A percentile compares a stretch with the other conserved stretches of the same genome.
phyloP scores from a whole-genome alignment of 208 protist genomes.

The Leishmania major region DNA sequence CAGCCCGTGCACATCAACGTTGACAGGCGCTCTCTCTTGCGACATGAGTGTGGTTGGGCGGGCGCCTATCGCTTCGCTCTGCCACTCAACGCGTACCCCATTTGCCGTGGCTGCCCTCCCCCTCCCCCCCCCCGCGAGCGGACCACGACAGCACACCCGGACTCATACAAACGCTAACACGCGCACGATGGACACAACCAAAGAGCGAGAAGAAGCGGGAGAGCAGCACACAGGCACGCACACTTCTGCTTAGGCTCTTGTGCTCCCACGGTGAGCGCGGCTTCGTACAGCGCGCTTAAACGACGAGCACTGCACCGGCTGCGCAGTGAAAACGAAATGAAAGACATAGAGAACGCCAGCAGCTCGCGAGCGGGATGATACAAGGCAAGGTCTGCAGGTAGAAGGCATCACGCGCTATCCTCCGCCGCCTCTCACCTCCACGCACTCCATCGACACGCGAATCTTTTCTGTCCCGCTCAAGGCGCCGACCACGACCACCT shows the following conservation, averaged over 20 bases:
- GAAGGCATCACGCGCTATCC: not conserved
- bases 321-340: not conserved
- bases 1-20: not conserved
- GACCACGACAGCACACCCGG: not conserved
- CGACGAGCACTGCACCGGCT: not conserved
- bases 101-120: not conserved
- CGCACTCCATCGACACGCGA: slow-evolving; percentile 19
- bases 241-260: not conserved
- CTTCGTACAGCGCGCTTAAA: not conserved
- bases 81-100: not conserved
- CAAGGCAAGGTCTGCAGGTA: not conserved
- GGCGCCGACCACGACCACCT: slow-evolving; percentile 5
- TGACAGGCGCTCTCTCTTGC: not conserved
- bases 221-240: not conserved
- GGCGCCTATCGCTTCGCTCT: not conserved
- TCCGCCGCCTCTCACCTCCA: not conserved
- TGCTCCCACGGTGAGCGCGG: not conserved
- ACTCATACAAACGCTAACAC: not conserved
- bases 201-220: not conserved
- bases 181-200: not conserved
- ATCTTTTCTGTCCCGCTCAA: slow-evolving; percentile 13
- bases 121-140: not conserved
- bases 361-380: no score
- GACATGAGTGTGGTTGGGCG: not conserved
- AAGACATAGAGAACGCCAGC: not conserved